A percentile compares a stretch with the other conserved stretches of the same genome.
These are phyloP conservation scores for Boletellus ananas DNA, from an alignment of 768 basidiomycete species.

Conservation along the genomic window DNA sequence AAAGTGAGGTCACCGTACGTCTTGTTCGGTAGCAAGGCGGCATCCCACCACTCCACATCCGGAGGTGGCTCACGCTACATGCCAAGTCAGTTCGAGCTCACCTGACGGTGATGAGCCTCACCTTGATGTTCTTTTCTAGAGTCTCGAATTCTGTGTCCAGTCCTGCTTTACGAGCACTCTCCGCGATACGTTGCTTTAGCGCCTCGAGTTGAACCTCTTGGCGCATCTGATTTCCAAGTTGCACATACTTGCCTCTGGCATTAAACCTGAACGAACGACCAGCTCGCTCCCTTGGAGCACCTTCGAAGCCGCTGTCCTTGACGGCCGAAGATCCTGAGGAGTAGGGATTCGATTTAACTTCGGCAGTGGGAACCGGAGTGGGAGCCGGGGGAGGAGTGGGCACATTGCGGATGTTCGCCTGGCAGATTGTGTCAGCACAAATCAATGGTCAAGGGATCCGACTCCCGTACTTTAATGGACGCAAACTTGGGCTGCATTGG, in stretches of 20 bases:
- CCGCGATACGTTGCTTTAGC: constrained; percentile 89
- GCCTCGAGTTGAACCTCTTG: constrained; percentile 82
- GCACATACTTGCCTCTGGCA: constrained; percentile 87
- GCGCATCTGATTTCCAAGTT: constrained; percentile 64
- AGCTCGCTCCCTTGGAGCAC: constrained; percentile 65
- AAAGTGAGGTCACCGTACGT: constrained; percentile 70
- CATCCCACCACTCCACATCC: constrained; percentile 97
- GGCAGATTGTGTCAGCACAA: neutral
- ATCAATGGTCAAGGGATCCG: neutral
- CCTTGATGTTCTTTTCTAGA: constrained; percentile 86
- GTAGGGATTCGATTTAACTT: constrained; percentile 71
- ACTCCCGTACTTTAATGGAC: constrained; percentile 69
- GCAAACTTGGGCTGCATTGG: constrained; percentile 99
- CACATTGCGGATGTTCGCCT: constrained; percentile 76
- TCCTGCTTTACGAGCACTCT: constrained; percentile 89
- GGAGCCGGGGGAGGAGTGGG: constrained; percentile 55
- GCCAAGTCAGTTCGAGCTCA: constrained; percentile 2
- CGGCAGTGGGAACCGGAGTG: constrained; percentile 36
- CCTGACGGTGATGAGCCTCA: constrained; percentile 29
- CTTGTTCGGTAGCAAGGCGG: constrained; percentile 73
- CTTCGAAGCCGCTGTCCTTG: constrained; percentile 67
- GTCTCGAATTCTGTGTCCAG: constrained; percentile 90
- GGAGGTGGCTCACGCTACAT: constrained; percentile 82
- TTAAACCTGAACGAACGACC: constrained; percentile 81
- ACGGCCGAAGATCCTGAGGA: constrained; percentile 44